Conservation (phyloP, 495 filamentous ascomycete species). For the Lepraria neglecta region DNA sequence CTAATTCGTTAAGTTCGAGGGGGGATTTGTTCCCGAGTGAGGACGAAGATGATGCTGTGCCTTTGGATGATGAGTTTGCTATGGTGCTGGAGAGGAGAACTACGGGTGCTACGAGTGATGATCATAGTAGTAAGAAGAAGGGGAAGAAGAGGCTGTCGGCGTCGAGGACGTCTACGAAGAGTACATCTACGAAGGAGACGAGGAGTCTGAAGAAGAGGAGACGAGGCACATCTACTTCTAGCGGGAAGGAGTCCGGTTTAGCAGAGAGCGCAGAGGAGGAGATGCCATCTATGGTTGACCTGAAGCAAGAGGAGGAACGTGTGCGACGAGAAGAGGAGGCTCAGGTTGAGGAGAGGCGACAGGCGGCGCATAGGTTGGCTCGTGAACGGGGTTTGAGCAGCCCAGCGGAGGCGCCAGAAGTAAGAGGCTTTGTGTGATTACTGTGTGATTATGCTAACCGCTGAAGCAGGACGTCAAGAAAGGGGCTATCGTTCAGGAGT, state of each 20-base stretch:
- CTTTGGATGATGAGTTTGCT: constrained; percentile 88
- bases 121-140: constrained; percentile 64
- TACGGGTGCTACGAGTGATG: constrained; percentile 56
- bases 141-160: constrained; percentile 54
- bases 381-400: constrained; percentile 57
- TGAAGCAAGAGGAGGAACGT: constrained; percentile 71
- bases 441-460: not conserved
- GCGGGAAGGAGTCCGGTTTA: constrained; percentile 19
- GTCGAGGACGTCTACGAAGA: constrained; percentile 50
- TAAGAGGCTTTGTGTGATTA: not conserved
- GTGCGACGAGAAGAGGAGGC: constrained; percentile 62
- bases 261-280: constrained; percentile 29
- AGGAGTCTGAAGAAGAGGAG: constrained; percentile 36
- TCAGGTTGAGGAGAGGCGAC: constrained; percentile 60
- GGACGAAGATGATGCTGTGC: constrained; percentile 81
- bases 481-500: constrained; percentile 7
- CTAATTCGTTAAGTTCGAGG: constrained; percentile 85
- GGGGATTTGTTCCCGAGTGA: constrained; percentile 93
- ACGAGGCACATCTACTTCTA: constrained; percentile 31
- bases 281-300: constrained; percentile 57
- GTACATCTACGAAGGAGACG: constrained; percentile 46
- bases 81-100: constrained; percentile 64
- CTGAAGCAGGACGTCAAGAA: constrained; percentile 8
- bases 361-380: constrained; percentile 68
- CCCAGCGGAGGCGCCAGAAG: constrained; percentile 14